These are phyloP conservation scores for Phytomonas sp. DNA, from an alignment of 208 protist genomes.

Conservation along the genomic window DNA sequence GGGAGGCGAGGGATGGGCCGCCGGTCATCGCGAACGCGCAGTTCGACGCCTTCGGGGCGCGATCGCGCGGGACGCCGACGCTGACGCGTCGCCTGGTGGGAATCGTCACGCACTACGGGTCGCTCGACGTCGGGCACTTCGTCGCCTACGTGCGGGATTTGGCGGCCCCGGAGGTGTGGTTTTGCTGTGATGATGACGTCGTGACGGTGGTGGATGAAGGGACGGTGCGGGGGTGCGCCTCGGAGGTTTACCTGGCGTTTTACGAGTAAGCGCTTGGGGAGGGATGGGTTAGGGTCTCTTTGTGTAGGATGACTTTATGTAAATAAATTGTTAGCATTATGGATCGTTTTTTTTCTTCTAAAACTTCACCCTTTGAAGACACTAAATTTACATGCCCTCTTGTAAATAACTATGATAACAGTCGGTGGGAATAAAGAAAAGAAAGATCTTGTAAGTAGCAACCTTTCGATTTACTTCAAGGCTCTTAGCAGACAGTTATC, in stretches of 20 bases:
- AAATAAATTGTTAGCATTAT: too few relatives aligned
- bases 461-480: neutral
- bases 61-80: constrained; percentile 16
- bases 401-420: neutral
- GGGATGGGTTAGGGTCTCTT: too few relatives aligned
- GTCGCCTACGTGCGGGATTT: constrained; percentile 71
- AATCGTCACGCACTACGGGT: constrained; percentile 77
- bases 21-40: constrained; percentile 11
- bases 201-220: constrained; percentile 61
- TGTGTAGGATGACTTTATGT: too few relatives aligned
- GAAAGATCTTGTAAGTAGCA: neutral
- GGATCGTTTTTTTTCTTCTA: too few relatives aligned
- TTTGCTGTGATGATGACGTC: constrained; percentile 82
- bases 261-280: constrained; percentile 75
- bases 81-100: constrained; percentile 56
- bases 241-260: constrained; percentile 77
- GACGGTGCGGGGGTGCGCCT: constrained; percentile 32
- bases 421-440: neutral
- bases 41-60: constrained; percentile 30
- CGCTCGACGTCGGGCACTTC: constrained; percentile 81
- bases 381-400: neutral
- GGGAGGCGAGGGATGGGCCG: neutral
- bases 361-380: too few relatives aligned
- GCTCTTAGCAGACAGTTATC: neutral
- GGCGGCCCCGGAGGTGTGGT: constrained; percentile 51